Conservation (phyloP, 1,139 yeast genomes). For the Yamadazyma mexicana region DNA sequence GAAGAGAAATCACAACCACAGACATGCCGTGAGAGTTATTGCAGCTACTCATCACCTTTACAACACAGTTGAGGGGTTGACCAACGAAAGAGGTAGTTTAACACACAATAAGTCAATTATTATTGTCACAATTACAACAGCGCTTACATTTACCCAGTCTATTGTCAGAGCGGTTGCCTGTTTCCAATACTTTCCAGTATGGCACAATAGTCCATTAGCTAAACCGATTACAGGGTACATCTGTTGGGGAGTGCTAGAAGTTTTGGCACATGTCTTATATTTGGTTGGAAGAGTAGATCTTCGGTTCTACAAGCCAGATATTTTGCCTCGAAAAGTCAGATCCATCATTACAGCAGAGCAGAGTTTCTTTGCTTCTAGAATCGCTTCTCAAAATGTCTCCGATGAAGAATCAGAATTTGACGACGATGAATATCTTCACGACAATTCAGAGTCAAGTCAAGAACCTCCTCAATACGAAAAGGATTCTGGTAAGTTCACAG, state of each 20-base stretch:
- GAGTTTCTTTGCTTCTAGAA: constrained; percentile 24
- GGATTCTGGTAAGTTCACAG: constrained; percentile 6
- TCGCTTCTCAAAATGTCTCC: constrained; percentile 11
- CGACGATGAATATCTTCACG: constrained; percentile 6
- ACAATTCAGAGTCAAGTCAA: constrained; percentile 3
- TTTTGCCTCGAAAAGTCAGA: constrained; percentile 37
- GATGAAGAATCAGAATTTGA: constrained; percentile 14
- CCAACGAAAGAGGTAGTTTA: constrained; percentile 40
- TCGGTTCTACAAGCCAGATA: constrained; percentile 48
- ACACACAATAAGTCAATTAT: constrained; percentile 36
- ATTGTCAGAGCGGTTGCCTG: constrained; percentile 33
- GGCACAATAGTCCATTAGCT: constrained; percentile 15
- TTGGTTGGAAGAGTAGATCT: constrained; percentile 47
- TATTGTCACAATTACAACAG: constrained; percentile 32
- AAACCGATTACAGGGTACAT: constrained; percentile 34
- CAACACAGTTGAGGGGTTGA: constrained; percentile 42
- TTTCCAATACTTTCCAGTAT: constrained; percentile 25
- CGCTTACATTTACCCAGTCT: constrained; percentile 33
- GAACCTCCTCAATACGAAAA: constrained; percentile 13
- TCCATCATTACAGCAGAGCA: constrained; percentile 45
- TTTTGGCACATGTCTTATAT: constrained; percentile 34
- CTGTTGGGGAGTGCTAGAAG: constrained; percentile 42
- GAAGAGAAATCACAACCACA: constrained; percentile 45
- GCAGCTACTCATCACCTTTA: constrained; percentile 46
- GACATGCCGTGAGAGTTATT: constrained; percentile 45